Base-by-base conservation (phyloP, 495 filamentous ascomycete genomes). In the Podospora bellae-mahoneyi region DNA sequence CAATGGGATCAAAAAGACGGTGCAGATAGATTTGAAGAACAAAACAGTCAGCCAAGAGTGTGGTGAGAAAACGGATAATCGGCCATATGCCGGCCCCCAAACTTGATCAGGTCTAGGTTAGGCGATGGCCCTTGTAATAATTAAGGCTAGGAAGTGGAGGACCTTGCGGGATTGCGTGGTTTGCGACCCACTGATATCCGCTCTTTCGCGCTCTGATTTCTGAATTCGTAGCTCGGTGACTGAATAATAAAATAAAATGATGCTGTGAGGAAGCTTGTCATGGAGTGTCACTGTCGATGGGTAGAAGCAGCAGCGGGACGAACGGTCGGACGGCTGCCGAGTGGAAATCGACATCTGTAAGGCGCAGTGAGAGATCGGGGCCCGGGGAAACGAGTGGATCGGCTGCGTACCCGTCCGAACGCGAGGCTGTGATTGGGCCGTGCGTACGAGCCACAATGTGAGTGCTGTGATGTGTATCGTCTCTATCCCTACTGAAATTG, bases 311-410 rank as follows among this genome's bases (percentile, higher is more conserved):
- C 16, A 27, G 20, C n/a, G 61, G 16, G 19, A 48, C 1, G 18
- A 44, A 63, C 61, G 61, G 61, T 28, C 32, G 61, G 61, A 63
- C 61, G 61, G 61, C 61, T 63, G 61, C 30, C 61, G 61, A 23
- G 23, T 23, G 23, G 23, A 32, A 63, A 63, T 48, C 39, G 15
- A 48, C 39, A 48, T 63, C 61, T 63, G 61, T 16, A 63, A 19
- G 61, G 61, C 61, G 61, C 61, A 63, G 30, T 18, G 20, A 48
- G 26, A 63, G 61, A 63, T 63, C 61, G 61, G 61, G 61, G 30
- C 32, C 32, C 13, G 10, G 61, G 27, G 61, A 34, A 32, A 32
- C 4, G 7, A 23, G 30, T 32, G 30, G 30, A 18, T 15, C 27
- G 4, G 61, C 27, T 48, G 28, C 30, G 27, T 19, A 48, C 61